Base-by-base conservation (phyloP, 2,329 filamentous ascomycete genomes). In the Hypoxylon rubiginosum region DNA sequence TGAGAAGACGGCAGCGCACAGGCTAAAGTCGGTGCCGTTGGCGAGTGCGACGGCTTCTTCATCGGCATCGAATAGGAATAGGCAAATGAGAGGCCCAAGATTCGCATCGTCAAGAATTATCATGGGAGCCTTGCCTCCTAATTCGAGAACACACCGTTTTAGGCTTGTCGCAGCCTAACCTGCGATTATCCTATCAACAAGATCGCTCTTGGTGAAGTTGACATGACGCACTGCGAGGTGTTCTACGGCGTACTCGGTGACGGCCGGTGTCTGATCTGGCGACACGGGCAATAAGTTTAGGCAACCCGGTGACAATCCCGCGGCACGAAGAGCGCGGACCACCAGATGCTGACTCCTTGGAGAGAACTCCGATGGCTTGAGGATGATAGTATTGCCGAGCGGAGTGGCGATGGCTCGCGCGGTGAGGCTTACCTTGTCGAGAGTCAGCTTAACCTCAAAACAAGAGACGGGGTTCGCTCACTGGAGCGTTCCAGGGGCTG, bases 61-160 rank as follows among this genome's bases (percentile, higher is more conserved):
- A 50, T 92, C 90, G 2, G 80, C 83, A n/a, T 88, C 83, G 26
- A 94, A 84, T 21, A 86, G 82, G 13, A 91, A 86, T 19, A 96
- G 74, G 15, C 88, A 89, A 0, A 94, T 91, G 0, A 87, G 88
- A 0, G 93, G 92, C 0, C 92, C 85, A 43, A 97, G 76, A 73
- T 97, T 87, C 13, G 93, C 93, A 77, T 97, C 93, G 54, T 92
- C 90, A 77, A 91, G 88, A 0, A 97, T 89, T 65, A 97, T 90
- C 1, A 91, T 89, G 0, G 89, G 88, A 0, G 91, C 91, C 78
- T 97, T 97, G 49, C 93, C 93, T 3, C 94, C 93, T 0, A 97
- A 83, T 78, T 97, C 93, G 73, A 97, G 85, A 1, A 97, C 82
- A 0, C 92, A 85, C 0, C 92, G 93, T 82, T 97, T 97, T 43